These are phyloP conservation scores for Hamigera avellanea DNA, from an alignment of 495 filamentous ascomycete genomes.

Conservation along the genomic window DNA sequence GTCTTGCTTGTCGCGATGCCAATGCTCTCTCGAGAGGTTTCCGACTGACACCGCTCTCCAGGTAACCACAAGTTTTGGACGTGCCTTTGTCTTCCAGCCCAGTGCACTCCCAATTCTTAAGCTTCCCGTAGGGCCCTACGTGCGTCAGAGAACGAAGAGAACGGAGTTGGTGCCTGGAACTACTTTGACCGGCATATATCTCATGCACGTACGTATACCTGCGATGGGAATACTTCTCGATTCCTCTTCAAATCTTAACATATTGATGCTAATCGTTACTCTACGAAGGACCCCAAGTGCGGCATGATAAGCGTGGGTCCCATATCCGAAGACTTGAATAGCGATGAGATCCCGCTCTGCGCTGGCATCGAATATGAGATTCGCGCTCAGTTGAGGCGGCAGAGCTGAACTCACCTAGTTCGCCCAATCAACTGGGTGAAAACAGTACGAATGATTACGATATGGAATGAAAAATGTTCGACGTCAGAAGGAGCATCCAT, in stretches of 20 bases:
- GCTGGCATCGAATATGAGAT: neutral
- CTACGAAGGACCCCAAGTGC: neutral
- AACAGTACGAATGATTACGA: too few relatives aligned
- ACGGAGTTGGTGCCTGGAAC: slow-evolving; percentile 1
- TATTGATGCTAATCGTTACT: too few relatives aligned
- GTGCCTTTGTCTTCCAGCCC: slow-evolving; percentile 1
- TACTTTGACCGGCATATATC: slow-evolving; percentile 4
- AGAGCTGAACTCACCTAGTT: too few relatives aligned
- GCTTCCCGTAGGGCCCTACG: slow-evolving; percentile 1
- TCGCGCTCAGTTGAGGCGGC: neutral
- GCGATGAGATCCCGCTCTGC: neutral
- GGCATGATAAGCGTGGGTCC: neutral
- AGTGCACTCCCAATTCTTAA: slow-evolving; percentile 2
- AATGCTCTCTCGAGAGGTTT: too few relatives aligned
- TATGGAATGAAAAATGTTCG: too few relatives aligned
- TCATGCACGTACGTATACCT: slow-evolving; percentile 5
- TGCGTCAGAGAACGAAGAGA: neutral
- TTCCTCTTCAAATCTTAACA: too few relatives aligned
- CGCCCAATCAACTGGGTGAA: too few relatives aligned
- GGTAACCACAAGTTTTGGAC: slow-evolving; percentile 1
- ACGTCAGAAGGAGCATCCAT: too few relatives aligned
- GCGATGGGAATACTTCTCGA: slow-evolving; percentile 1
- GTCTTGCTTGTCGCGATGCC: too few relatives aligned
- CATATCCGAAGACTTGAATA: neutral
- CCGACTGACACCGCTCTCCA: too few relatives aligned